A percentile compares a stretch with the other conserved stretches of the same genome.
phyloP scores from a whole-genome alignment of 306 rosid species.

The Rosa persica region DNA sequence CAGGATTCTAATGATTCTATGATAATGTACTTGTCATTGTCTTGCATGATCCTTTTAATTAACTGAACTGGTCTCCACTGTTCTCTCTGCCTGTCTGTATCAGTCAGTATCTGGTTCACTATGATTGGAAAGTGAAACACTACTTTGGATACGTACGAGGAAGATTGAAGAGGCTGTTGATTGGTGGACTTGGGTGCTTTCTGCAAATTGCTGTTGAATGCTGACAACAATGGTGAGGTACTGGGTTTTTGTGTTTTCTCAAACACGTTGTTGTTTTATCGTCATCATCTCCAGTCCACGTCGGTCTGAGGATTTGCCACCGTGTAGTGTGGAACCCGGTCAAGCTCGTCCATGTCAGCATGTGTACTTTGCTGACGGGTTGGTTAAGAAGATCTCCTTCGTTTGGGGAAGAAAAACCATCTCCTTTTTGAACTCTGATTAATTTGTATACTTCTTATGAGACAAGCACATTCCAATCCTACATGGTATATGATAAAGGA shows the following conservation, averaged over 20 bases:
- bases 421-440: not conserved
- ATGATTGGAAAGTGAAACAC: slow-evolving; percentile 27
- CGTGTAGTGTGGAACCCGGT: not conserved
- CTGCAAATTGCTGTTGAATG: not conserved
- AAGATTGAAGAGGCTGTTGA: not conserved
- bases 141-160: not conserved
- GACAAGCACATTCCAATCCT: no score
- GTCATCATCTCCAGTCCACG: not conserved
- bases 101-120: slow-evolving; percentile 37
- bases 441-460: no score
- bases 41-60: not conserved
- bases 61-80: slow-evolving; percentile 20
- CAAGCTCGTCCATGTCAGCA: slow-evolving; percentile 3
- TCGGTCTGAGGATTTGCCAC: not conserved
- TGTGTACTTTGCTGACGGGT: not conserved
- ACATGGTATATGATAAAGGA: no score
- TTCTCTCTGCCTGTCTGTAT: not conserved
- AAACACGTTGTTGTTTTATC: not conserved
- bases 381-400: not conserved
- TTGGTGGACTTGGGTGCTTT: not conserved
- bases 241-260: not conserved
- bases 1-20: not conserved
- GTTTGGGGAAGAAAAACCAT: not conserved
- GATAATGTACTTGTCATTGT: slow-evolving; percentile 3
- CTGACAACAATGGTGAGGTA: slow-evolving; percentile 1